phyloP scores from a whole-genome alignment of 805 yeast genomes.

The Cyberlindnera misumaiensis region DNA sequence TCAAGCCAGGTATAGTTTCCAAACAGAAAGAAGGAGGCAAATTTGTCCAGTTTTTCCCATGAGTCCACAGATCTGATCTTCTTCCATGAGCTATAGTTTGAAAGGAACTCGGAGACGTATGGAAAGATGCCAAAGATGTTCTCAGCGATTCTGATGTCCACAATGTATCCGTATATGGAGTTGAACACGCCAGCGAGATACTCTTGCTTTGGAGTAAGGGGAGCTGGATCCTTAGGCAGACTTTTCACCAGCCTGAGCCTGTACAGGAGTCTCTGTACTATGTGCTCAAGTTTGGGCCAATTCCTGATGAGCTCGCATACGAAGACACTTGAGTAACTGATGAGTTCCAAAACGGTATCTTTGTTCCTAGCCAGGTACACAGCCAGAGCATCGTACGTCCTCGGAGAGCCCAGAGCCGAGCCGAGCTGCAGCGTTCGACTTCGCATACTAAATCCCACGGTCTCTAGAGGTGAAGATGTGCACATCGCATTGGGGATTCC shows the following conservation, averaged over 20 bases:
- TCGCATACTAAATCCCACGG: too few relatives aligned
- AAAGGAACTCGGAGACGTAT: conserved; percentile 12
- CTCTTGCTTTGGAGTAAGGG: conserved; percentile 6
- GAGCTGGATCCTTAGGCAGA: conserved; percentile 1
- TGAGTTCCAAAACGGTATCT: conserved; percentile 12
- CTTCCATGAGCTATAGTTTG: conserved; percentile 10
- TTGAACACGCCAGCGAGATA: conserved; percentile 6
- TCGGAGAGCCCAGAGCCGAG: not conserved
- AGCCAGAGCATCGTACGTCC: conserved; percentile 5
- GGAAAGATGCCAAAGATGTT: conserved; percentile 17
- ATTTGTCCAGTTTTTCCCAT: conserved; percentile 7
- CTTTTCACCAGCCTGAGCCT: conserved; percentile 4
- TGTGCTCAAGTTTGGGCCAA: conserved; percentile 12
- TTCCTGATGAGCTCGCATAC: conserved; percentile 12
- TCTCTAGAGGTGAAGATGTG: too few relatives aligned
- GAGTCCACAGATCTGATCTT: conserved; percentile 8
- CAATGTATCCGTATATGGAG: conserved; percentile 13
- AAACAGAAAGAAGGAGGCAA: conserved; percentile 11
- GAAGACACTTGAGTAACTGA: conserved; percentile 11
- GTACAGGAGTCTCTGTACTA: conserved; percentile 9
- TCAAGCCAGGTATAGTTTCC: conserved; percentile 15
- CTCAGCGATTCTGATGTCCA: conserved; percentile 15
- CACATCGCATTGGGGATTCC: too few relatives aligned
- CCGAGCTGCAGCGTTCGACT: too few relatives aligned
- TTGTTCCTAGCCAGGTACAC: conserved; percentile 9